Percentiles rank a stretch among this genome's conserved stretches.
Conservation (phyloP, 768 basidiomycete genomes). For the Basidioascus undulatus region DNA sequence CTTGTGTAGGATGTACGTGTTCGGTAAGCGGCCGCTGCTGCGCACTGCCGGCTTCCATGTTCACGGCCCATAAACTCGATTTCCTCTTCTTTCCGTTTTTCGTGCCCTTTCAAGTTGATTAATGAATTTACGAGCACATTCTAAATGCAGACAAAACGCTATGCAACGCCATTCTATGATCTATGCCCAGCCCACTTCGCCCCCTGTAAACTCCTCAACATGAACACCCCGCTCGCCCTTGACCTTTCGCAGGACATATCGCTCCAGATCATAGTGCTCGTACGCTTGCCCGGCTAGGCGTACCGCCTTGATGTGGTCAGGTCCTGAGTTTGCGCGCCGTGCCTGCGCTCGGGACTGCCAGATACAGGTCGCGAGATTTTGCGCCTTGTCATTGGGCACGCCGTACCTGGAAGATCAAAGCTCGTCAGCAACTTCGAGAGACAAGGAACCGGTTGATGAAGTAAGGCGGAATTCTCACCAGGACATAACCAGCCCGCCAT, state of each 20-base stretch:
- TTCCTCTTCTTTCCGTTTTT: too few relatives aligned
- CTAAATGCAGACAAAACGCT: too few relatives aligned
- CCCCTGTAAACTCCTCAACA: slow-evolving; percentile 35
- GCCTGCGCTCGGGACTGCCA: slow-evolving; percentile 81
- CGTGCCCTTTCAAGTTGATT: too few relatives aligned
- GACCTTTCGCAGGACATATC: slow-evolving; percentile 43
- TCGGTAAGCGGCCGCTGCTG: too few relatives aligned
- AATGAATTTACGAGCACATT: too few relatives aligned
- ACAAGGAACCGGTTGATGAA: not conserved
- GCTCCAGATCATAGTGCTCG: slow-evolving; percentile 51
- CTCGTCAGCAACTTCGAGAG: not conserved
- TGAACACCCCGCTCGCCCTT: slow-evolving; percentile 32
- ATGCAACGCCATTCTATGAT: too few relatives aligned
- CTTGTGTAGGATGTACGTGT: too few relatives aligned
- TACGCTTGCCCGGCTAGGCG: slow-evolving; percentile 38
- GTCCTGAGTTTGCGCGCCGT: slow-evolving; percentile 48
- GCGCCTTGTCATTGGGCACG: slow-evolving; percentile 41
- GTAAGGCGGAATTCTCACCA: slow-evolving; percentile 26
- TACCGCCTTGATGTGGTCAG: slow-evolving; percentile 64
- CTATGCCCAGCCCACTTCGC: slow-evolving; percentile 38
- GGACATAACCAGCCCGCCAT: slow-evolving; percentile 47
- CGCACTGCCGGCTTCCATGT: too few relatives aligned
- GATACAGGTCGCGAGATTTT: slow-evolving; percentile 63
- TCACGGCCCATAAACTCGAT: too few relatives aligned
- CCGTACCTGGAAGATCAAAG: slow-evolving; percentile 30